Evolutionary conservation across 2,329 filamentous ascomycete species (phyloP), one percentile per base, ranked within the genome.

Genomic region (Pyrenophora seminiperda): DNA sequence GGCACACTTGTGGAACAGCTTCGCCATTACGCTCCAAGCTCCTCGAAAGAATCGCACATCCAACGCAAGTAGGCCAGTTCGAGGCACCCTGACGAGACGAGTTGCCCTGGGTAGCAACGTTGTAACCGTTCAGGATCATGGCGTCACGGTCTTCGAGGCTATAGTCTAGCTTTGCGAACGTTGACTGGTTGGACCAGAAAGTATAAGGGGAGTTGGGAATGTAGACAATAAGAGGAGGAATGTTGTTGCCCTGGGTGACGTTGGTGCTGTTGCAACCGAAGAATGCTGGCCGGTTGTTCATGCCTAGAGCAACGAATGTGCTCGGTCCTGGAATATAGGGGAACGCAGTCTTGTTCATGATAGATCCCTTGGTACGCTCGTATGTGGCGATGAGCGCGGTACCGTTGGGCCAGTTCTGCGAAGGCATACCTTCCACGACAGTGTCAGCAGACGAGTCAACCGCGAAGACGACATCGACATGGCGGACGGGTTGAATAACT

Each of bases 121-220:
- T 83, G 76, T 89, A 94, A 15, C 91, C 93, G 75, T 99, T 97
- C 59, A 83, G 73, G 65, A 99, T 91, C 67, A 96, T 89, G 55
- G 81, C 81, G 69, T 96, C 84, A 56, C 93, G 89, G 75, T 90
- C 74, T 1, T 68, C 73, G 61, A 83, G 74, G 29, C 81, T 79
- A 79, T 92, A 90, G 32, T 74, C 73, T 30, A 85, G 77, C 53
- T 85, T 79, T 9, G 14, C 45, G 18, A 89, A 93, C 40, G 93
- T 97, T 2, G 87, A 89, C 5, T 88, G 81, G 77, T 97, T 97
- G 72, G 86, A 89, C 58, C 80, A 75, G 68, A 82, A 83, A 38
- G 86, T 82, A 75, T 95, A 96, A 1, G 91, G 92, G 17, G 86
- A 81, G 68, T 94, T 95, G 50, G 94, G 90, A 37, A 97, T 73